These are phyloP conservation scores for Malassezia nana DNA, from an alignment of 1,284 basidiomycete genomes.

Conservation along the genomic window DNA sequence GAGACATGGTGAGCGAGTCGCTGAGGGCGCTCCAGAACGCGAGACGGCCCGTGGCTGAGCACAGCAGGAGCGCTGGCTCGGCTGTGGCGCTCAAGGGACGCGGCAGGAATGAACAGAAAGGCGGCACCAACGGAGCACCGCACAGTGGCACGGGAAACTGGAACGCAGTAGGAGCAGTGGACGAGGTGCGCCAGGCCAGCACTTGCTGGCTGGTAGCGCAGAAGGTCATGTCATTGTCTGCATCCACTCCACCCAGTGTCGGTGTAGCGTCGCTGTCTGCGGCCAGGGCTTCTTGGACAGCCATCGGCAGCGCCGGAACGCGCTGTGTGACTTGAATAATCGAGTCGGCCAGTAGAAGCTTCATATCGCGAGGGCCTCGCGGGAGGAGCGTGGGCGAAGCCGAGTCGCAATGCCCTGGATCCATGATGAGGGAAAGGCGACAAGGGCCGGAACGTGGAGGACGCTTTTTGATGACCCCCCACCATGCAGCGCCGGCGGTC, in stretches of 20 bases:
- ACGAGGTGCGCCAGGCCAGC: constrained; percentile 11
- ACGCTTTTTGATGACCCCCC: background rate
- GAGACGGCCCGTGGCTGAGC: constrained; percentile 1
- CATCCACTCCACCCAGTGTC: constrained; percentile 10
- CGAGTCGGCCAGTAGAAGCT: constrained; percentile 13
- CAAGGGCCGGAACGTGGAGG: background rate
- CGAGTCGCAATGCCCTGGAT: background rate
- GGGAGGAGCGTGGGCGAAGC: constrained; percentile 1
- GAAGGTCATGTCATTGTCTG: constrained; percentile 12
- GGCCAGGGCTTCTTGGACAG: constrained; percentile 3
- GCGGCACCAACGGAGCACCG: background rate
- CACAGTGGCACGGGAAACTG: background rate
- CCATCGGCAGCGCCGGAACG: background rate
- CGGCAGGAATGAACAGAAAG: constrained; percentile 6
- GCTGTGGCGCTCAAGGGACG: constrained; percentile 14
- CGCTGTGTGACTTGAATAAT: constrained; percentile 8
- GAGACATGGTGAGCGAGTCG: constrained; percentile 4
- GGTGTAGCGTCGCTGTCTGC: constrained; percentile 10
- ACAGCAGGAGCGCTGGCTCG: constrained; percentile 15
- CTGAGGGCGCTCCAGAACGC: constrained; percentile 14
- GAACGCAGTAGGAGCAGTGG: constrained; percentile 5
- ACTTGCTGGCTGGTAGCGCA: background rate
- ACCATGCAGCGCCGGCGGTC: background rate
- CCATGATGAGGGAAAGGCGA: background rate
- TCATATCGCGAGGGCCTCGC: background rate